Evolutionary conservation across 768 basidiomycete species (phyloP), one percentile per base, ranked within the genome.

Genomic region (Phaffia australis): DNA sequence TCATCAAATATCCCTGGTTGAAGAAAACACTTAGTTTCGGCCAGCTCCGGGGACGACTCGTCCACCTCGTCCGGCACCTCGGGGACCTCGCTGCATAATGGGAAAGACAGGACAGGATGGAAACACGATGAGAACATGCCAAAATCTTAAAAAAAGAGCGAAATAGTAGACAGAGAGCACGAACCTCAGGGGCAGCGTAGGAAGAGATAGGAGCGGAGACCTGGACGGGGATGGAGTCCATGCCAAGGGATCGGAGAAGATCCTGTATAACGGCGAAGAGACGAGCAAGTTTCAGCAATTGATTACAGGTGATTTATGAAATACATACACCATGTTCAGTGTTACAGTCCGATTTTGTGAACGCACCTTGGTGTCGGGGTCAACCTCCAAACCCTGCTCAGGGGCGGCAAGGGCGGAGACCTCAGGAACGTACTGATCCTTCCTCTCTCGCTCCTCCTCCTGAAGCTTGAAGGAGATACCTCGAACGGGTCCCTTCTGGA

Each of bases 391-490:
- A 21, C 67, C 67, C 52, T 42, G 21, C 58, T 69, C 67, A 55
- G 87, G 87, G 60, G 71, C 74, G 63, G 75, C 75, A 71, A 99
- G 87, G 50, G 95, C 95, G 62, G 95, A 99, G 49, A 95, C 86
- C 76, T 98, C 95, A 70, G 95, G 95, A 63, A 98, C 94, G 78
- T 76, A 76, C 83, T 97, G 93, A 78, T 99, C 95, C 84, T 98
- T 98, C 74, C 94, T 81, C 80, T 99, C 95, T 70, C 95, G 84
- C 81, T 99, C 95, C 80, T 99, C 95, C 77, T 98, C 95, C 78
- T 99, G 95, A 73, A 99, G 87, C 80, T 97, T 95, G 90, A 98
- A 99, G 65, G 95, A 98, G 78, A 99, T 99, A 74, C 95, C 95
- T 71, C 92, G 90, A 71, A 99, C 95, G 74, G 95, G 95, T 3